These are phyloP conservation scores for Pyrenochaeta sp. DNA, from an alignment of 2,329 filamentous ascomycete genomes.

Conservation along the genomic window DNA sequence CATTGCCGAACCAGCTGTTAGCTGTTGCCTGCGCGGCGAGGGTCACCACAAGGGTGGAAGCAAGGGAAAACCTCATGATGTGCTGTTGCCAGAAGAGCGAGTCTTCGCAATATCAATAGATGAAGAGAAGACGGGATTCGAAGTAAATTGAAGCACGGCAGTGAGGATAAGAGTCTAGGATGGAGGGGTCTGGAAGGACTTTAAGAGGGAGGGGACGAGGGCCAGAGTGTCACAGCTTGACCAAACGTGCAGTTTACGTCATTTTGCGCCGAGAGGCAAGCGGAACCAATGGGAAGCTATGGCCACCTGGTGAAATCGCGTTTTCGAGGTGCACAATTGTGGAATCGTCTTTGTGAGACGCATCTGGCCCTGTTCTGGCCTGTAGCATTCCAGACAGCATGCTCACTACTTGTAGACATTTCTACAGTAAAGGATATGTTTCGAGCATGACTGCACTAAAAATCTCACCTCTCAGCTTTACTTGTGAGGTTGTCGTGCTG, in stretches of 20 bases:
- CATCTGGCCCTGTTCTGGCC: conserved; percentile 11
- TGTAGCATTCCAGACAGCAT: too few species aligned
- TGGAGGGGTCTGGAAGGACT: conserved; percentile 17
- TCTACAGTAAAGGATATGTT: too few species aligned
- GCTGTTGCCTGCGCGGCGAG: conserved; percentile 76
- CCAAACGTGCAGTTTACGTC: too few species aligned
- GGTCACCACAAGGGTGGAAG: conserved; percentile 72
- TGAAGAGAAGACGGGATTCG: conserved; percentile 19
- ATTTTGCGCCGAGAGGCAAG: too few species aligned
- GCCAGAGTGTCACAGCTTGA: conserved; percentile 17
- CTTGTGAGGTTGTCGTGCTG: too few species aligned
- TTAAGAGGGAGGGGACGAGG: conserved; percentile 39
- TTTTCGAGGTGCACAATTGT: conserved; percentile 28
- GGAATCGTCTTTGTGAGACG: conserved; percentile 24
- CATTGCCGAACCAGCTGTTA: conserved; percentile 85
- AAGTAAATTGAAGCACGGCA: conserved; percentile 9
- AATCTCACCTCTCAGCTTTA: too few species aligned
- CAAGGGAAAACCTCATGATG: conserved; percentile 78
- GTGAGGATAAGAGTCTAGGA: conserved; percentile 13
- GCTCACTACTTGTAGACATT: too few species aligned
- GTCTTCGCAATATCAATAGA: conserved; percentile 27
- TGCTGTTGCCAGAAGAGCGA: conserved; percentile 14
- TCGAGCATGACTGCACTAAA: too few species aligned
- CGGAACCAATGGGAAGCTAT: conserved; percentile 30
- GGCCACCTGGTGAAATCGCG: conserved; percentile 16